A percentile compares a stretch with the other conserved stretches of the same genome.
These are phyloP conservation scores for Astragalus membranaceus DNA, from an alignment of 306 rosid species.

Conservation along the genomic window DNA sequence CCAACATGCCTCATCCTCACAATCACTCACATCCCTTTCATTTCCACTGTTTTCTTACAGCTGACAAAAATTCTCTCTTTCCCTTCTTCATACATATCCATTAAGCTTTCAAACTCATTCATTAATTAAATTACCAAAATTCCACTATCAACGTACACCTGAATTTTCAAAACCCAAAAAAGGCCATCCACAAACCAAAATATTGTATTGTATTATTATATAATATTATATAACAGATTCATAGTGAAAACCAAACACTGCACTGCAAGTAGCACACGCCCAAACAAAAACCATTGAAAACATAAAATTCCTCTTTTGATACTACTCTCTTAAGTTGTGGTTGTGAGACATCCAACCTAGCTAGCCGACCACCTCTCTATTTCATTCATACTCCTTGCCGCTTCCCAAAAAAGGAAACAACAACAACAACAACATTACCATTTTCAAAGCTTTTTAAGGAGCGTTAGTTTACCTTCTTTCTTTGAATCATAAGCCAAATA, in stretches of 20 bases:
- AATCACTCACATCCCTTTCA: slow-evolving; percentile 24
- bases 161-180: slow-evolving; percentile 31
- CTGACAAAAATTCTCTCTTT: not conserved
- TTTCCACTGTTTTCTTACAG: slow-evolving; percentile 20
- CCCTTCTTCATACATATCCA: slow-evolving; percentile 19
- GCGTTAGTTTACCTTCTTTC: not conserved
- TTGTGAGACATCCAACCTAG: slow-evolving; percentile 35
- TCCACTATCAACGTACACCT: slow-evolving; percentile 19
- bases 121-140: not conserved
- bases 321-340: slow-evolving; percentile 56
- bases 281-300: slow-evolving; percentile 43
- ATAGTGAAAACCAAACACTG: not conserved
- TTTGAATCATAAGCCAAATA: not conserved
- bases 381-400: slow-evolving; percentile 14
- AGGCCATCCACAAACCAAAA: slow-evolving; percentile 55
- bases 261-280: slow-evolving; percentile 32
- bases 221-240: not conserved
- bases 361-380: not conserved
- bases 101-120: not conserved
- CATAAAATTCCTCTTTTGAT: slow-evolving; percentile 28
- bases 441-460: slow-evolving; percentile 17
- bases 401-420: slow-evolving; percentile 1
- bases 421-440: not conserved
- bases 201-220: not conserved
- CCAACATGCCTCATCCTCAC: slow-evolving; percentile 23